These are phyloP conservation scores for Blastocystis hominis DNA, from an alignment of 352 stramenopile species.

Conservation along the genomic window DNA sequence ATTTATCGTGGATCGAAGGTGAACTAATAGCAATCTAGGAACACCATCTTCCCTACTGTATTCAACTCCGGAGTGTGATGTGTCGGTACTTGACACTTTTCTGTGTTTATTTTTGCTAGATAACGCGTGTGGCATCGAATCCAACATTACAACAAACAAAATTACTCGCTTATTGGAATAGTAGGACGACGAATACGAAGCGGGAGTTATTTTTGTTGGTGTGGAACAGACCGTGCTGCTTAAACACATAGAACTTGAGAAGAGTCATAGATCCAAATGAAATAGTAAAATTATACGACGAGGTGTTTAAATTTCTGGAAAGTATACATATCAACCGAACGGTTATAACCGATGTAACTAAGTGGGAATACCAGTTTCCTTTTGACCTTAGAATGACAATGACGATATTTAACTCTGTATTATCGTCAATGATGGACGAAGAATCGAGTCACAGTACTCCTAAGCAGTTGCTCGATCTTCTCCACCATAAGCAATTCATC, in stretches of 20 bases:
- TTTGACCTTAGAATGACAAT: slow-evolving; percentile 21
- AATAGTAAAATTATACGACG: neutral
- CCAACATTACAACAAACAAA: neutral
- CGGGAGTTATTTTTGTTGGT: slow-evolving; percentile 13
- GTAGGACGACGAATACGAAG: neutral
- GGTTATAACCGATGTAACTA: slow-evolving; percentile 35
- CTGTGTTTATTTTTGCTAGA: neutral
- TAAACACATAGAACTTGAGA: slow-evolving; percentile 14
- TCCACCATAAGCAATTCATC: neutral
- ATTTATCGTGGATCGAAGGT: neutral
- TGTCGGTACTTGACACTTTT: neutral
- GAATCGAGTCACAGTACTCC: neutral
- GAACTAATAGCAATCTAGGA: neutral
- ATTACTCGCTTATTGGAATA: slow-evolving; percentile 40
- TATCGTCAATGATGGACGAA: slow-evolving; percentile 35
- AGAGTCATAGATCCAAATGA: neutral
- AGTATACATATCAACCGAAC: slow-evolving; percentile 34
- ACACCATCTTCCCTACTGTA: slow-evolving; percentile 3
- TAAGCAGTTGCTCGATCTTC: neutral
- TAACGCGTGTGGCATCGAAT: neutral
- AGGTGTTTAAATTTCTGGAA: neutral
- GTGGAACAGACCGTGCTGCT: neutral
- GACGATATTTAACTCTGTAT: slow-evolving; percentile 16
- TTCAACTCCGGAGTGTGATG: slow-evolving; percentile 14
- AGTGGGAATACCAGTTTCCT: neutral